Conservation (phyloP, 352 stramenopile genomes). For the Phytophthora aleatoria region DNA sequence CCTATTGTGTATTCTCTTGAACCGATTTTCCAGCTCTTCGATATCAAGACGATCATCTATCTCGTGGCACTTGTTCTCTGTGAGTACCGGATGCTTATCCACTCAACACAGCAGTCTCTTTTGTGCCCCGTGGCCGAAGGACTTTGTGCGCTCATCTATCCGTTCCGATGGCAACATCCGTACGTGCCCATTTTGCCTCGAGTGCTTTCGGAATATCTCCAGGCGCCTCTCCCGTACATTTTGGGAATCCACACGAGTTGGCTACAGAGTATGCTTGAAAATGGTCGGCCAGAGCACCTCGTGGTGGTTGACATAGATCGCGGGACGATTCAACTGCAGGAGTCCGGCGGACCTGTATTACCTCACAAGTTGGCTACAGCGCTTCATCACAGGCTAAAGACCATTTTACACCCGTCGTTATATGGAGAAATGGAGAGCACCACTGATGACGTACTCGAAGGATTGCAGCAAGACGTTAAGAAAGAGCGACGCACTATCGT, state of each 20-base stretch:
- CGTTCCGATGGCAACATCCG: constrained; percentile 86
- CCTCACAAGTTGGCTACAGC: constrained; percentile 53
- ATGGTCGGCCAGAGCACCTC: constrained; percentile 77
- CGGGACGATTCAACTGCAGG: constrained; percentile 63
- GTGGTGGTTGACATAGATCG: constrained; percentile 82
- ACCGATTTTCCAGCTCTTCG: constrained; percentile 75
- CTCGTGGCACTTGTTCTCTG: constrained; percentile 72
- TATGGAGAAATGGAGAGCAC: constrained; percentile 20
- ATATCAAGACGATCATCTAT: constrained; percentile 74
- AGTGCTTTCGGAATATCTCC: constrained; percentile 84
- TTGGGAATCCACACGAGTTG: constrained; percentile 79
- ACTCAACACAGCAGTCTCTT: constrained; percentile 77
- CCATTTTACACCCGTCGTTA: constrained; percentile 52
- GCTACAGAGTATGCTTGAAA: constrained; percentile 68
- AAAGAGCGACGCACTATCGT: constrained; percentile 18
- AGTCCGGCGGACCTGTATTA: constrained; percentile 58
- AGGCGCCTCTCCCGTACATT: constrained; percentile 84
- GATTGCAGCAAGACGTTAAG: constrained; percentile 4
- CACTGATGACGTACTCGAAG: constrained; percentile 10
- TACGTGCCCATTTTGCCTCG: constrained; percentile 84
- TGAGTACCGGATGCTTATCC: constrained; percentile 81
- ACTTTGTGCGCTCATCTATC: constrained; percentile 81
- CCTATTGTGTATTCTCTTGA: constrained; percentile 73
- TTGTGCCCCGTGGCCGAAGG: constrained; percentile 76
- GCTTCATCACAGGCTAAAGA: constrained; percentile 57